These are phyloP conservation scores for Urochloa ruziziensis DNA, from an alignment of 176 grass and related monocot species.

Conservation along the genomic window DNA sequence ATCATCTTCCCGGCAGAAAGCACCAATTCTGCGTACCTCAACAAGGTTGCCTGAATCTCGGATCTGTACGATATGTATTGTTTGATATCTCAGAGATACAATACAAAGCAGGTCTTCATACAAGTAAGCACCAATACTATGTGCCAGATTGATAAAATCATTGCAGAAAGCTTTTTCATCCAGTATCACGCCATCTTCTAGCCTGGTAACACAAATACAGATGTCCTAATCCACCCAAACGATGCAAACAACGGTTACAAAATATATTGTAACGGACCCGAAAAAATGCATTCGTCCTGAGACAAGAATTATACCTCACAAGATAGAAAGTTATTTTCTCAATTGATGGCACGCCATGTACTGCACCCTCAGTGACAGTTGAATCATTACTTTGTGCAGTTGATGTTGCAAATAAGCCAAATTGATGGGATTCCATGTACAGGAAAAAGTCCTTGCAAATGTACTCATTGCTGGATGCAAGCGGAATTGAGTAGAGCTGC, in stretches of 20 bases:
- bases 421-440: conserved; percentile 61
- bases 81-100: conserved; percentile 88
- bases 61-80: conserved; percentile 93
- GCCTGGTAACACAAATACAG: conserved; percentile 56
- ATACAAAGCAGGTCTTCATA: conserved; percentile 97
- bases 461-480: conserved; percentile 76
- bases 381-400: conserved; percentile 66
- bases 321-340: conserved; percentile 98
- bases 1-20: conserved; percentile 89
- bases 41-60: conserved; percentile 85
- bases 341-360: conserved; percentile 78
- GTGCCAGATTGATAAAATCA: conserved; percentile 89
- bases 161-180: conserved; percentile 88
- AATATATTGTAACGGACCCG: background rate
- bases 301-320: conserved; percentile 64
- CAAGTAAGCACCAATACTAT: conserved; percentile 88
- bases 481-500: conserved; percentile 68
- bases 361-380: conserved; percentile 57
- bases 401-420: conserved; percentile 90
- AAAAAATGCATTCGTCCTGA: conserved; percentile 1
- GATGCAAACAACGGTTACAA: conserved; percentile 32
- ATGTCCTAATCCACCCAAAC: conserved; percentile 30
- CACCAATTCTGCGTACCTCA: conserved; percentile 85
- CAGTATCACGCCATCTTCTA: conserved; percentile 75
- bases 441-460: conserved; percentile 97